Base-by-base conservation (phyloP, 805 yeast species). In the Metschnikowia henanensis region DNA sequence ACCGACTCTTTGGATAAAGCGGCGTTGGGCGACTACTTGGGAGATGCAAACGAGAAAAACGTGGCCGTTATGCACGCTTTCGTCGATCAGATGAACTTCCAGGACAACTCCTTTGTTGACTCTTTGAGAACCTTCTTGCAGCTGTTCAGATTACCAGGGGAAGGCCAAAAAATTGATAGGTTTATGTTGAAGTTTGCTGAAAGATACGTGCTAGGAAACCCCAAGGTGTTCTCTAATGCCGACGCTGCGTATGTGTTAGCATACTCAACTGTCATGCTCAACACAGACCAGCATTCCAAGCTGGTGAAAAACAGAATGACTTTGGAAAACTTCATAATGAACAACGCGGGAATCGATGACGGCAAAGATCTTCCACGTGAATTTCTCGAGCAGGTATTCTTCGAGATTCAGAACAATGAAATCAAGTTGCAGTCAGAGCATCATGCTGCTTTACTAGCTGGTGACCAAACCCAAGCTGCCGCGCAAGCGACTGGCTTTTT, bases 151-250 rank as follows among this genome's bases (percentile, higher is more conserved):
- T 75, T 94, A 47, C 99, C 99, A 2, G 99, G 99, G 39, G 99
- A 94, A 67, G 91, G 97, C 5, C 99, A 94, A 68, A 92, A 94
- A 59, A 92, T 94, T 60, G 99, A 94, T 72, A 77, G 99, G 55
- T 89, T 83, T 60, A 88, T 95, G 97, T 78, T 94, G 61, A 92
- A 94, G 59, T 95, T 95, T 71, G 99, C 99, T 5, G 96, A 89
- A 64, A 76, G 95, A 53, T 94, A 83, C 60, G 83, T 83, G 18
- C 82, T 86, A 51, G 97, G 92, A 49, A 94, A 94, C 60, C 96
- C 97, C 8, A 73, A 73, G n/a, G 75, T 83, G 0, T 92, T 92
- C 64, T 82, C 96, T 0, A 87, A 87, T 57, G 97, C 98, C 4
- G 98, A 90, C 58, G 82, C 97, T 0, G 96, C 96, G 0, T 94